Evolutionary conservation across 2,329 filamentous ascomycete genomes (phyloP).

Genomic region (Exophiala sp.): DNA sequence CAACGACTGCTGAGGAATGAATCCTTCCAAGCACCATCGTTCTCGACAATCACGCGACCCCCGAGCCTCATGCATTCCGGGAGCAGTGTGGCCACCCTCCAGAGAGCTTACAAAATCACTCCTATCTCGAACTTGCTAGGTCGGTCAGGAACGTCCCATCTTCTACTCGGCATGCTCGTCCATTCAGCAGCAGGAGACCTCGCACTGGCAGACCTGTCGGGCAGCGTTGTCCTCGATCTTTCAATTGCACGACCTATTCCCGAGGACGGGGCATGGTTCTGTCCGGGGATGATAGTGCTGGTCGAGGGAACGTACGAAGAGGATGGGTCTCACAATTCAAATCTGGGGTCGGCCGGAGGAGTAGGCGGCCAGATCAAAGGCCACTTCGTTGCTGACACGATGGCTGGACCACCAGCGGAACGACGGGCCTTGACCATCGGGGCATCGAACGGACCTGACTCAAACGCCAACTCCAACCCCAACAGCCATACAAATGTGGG

Average conservation of each 20-base stretch:
- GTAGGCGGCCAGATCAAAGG: slow-evolving; percentile 90
- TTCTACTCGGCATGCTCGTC: slow-evolving; percentile 77
- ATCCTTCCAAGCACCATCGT: slow-evolving; percentile 76
- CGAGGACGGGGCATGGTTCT: slow-evolving; percentile 82
- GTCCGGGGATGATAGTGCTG: slow-evolving; percentile 91
- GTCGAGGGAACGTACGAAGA: slow-evolving; percentile 97
- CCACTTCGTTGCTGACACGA: slow-evolving; percentile 80
- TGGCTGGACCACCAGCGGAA: slow-evolving; percentile 88
- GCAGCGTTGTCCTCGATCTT: slow-evolving; percentile 78
- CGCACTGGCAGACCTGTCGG: slow-evolving; percentile 78
- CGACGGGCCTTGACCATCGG: slow-evolving; percentile 73
- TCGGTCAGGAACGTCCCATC: slow-evolving; percentile 74
- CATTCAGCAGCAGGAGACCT: slow-evolving; percentile 70
- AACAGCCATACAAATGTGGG: slow-evolving; percentile 41
- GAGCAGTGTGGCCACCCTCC: slow-evolving; percentile 48
- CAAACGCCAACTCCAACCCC: slow-evolving; percentile 29
- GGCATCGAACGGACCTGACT: slow-evolving; percentile 47
- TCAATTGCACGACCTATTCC: slow-evolving; percentile 75
- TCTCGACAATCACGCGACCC: slow-evolving; percentile 53
- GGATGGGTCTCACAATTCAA: slow-evolving; percentile 65
- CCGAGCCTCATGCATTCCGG: slow-evolving; percentile 53
- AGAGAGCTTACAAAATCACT: slow-evolving; percentile 78
- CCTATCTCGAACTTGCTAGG: slow-evolving; percentile 72
- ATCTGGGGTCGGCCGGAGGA: slow-evolving; percentile 60
- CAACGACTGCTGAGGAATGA: slow-evolving; percentile 89